A percentile compares a stretch with the other conserved stretches of the same genome.
Conservation (phyloP, 805 yeast genomes). For the Nakazawaea ishiwadae region DNA sequence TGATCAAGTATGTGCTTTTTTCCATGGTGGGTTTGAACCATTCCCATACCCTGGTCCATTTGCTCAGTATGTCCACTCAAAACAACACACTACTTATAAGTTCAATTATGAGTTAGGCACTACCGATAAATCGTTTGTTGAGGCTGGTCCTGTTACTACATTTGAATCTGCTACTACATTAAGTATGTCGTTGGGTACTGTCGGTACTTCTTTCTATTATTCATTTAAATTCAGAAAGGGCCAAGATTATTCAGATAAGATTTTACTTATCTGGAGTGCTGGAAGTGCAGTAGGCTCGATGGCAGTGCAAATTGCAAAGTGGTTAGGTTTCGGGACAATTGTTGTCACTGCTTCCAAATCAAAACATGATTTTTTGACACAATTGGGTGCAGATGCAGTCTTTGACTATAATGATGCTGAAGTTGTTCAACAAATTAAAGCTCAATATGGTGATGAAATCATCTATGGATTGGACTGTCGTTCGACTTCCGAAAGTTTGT, state of each 20-base stretch:
- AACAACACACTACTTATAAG: not conserved
- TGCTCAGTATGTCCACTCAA: constrained; percentile 41
- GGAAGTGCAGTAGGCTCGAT: constrained; percentile 55
- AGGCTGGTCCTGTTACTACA: constrained; percentile 35
- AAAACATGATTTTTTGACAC: constrained; percentile 19
- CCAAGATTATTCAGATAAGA: constrained; percentile 27
- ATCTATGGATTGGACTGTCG: constrained; percentile 31
- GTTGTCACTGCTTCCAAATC: constrained; percentile 22
- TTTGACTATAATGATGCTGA: constrained; percentile 29
- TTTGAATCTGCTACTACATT: constrained; percentile 66
- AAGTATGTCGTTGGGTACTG: constrained; percentile 48
- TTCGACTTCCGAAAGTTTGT: constrained; percentile 17
- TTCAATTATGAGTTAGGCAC: not conserved
- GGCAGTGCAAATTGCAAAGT: constrained; percentile 56
- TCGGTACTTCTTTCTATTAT: constrained; percentile 48
- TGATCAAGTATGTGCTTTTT: constrained; percentile 47
- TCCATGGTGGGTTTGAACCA: constrained; percentile 45
- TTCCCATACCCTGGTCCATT: constrained; percentile 49
- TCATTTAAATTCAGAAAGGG: constrained; percentile 22
- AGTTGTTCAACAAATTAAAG: constrained; percentile 23
- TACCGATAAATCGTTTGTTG: constrained; percentile 14
- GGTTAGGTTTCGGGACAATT: constrained; percentile 30
- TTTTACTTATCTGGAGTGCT: constrained; percentile 58
- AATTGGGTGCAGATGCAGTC: constrained; percentile 29
- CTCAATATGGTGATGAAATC: constrained; percentile 22